These are phyloP conservation scores for Pythium chondricola DNA, from an alignment of 352 stramenopile genomes.

Conservation along the genomic window DNA sequence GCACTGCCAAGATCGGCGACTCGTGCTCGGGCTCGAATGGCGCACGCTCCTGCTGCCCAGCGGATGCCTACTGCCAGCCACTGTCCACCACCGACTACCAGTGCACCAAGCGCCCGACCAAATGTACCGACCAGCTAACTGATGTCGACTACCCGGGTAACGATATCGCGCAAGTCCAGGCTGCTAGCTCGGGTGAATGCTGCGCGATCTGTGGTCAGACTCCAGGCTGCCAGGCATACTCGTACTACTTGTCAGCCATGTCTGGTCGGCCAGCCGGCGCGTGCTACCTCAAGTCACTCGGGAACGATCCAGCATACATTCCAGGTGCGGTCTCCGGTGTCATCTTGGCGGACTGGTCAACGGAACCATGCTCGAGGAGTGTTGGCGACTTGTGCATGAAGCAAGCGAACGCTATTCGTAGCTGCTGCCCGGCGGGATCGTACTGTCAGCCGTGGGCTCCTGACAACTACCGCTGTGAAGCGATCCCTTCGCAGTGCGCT, in stretches of 20 bases:
- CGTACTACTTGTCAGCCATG: conserved; percentile 18
- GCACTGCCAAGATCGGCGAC: conserved; percentile 1
- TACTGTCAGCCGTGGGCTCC: too few relatives aligned
- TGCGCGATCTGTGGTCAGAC: conserved; percentile 16
- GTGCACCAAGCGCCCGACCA: conserved; percentile 20
- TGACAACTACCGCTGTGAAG: too few relatives aligned
- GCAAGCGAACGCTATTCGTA: too few relatives aligned
- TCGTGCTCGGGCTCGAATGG: background rate
- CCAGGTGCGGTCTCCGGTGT: conserved; percentile 6
- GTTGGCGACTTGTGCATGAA: too few relatives aligned
- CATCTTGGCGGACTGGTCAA: background rate
- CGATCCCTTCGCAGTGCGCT: too few relatives aligned
- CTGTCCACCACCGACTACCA: conserved; percentile 29
- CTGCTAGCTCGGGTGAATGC: conserved; percentile 23
- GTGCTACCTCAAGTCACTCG: conserved; percentile 6
- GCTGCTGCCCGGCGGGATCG: too few relatives aligned
- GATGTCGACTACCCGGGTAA: conserved; percentile 28
- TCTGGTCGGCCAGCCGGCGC: background rate
- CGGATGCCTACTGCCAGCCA: conserved; percentile 28
- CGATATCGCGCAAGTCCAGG: conserved; percentile 31
- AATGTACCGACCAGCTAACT: conserved; percentile 26
- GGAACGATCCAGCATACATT: background rate
- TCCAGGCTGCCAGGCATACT: conserved; percentile 31
- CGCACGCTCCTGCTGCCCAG: conserved; percentile 20
- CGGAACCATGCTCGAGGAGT: too few relatives aligned